These are phyloP conservation scores for Oidium heveae DNA, from an alignment of 2,329 filamentous ascomycete genomes.

Conservation along the genomic window DNA sequence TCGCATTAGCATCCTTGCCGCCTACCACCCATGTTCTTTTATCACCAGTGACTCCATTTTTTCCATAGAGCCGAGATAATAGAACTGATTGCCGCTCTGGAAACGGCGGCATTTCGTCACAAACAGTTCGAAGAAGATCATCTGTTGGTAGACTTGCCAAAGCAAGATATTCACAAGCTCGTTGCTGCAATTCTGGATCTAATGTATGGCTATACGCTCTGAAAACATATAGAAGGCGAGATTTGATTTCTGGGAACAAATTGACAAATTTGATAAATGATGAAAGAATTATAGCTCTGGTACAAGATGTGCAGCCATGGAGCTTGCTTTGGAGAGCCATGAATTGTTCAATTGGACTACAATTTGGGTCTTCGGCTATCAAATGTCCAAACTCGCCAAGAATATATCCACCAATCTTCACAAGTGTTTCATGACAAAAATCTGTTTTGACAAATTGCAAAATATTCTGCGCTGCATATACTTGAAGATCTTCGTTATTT, in stretches of 20 bases:
- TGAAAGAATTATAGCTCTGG: slow-evolving; percentile 79
- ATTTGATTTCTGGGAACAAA: slow-evolving; percentile 93
- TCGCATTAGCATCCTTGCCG: slow-evolving; percentile 76
- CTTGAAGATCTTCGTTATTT: slow-evolving; percentile 94
- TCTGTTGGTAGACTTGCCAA: slow-evolving; percentile 70
- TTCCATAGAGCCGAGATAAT: slow-evolving; percentile 78
- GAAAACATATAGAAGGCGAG: slow-evolving; percentile 77
- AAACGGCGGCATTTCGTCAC: slow-evolving; percentile 97
- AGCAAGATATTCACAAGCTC: slow-evolving; percentile 82
- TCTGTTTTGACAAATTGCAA: slow-evolving; percentile 79
- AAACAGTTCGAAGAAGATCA: slow-evolving; percentile 75
- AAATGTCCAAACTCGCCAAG: slow-evolving; percentile 92
- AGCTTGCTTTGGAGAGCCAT: slow-evolving; percentile 80
- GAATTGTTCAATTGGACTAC: slow-evolving; percentile 93
- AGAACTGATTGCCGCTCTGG: slow-evolving; percentile 82
- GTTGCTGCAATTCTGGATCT: slow-evolving; percentile 84
- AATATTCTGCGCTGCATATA: slow-evolving; percentile 85
- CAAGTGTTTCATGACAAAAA: slow-evolving; percentile 84
- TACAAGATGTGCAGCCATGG: slow-evolving; percentile 64
- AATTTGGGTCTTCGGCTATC: slow-evolving; percentile 74
- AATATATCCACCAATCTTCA: slow-evolving; percentile 94
- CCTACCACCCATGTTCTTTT: slow-evolving; percentile 96
- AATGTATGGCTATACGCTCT: slow-evolving; percentile 79
- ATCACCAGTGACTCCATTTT: slow-evolving; percentile 77
- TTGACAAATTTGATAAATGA: slow-evolving; percentile 97